phyloP scores from a whole-genome alignment of 257 asterid genomes.

The Voacanga thouarsii region DNA sequence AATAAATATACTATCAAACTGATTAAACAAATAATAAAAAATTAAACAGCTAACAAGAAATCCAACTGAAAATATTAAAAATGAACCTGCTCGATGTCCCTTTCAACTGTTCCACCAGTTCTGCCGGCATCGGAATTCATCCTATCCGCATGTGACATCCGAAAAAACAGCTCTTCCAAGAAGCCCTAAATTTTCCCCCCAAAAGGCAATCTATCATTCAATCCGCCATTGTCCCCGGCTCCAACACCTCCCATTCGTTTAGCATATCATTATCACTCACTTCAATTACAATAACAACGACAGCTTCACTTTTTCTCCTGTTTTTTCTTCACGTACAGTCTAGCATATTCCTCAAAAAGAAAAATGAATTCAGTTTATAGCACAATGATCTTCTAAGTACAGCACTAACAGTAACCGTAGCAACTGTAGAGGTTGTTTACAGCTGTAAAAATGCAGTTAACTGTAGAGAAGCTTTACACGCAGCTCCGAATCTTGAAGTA shows the following conservation, averaged over 20 bases:
- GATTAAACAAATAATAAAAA: not conserved
- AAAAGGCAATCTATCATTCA: conserved; percentile 6
- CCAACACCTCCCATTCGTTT: conserved; percentile 44
- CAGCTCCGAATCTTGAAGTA: conserved; percentile 1
- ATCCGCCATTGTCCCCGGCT: conserved; percentile 4
- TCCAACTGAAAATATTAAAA: not conserved
- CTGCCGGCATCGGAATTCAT: conserved; percentile 66
- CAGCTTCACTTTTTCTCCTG: not conserved
- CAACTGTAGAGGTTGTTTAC: not conserved
- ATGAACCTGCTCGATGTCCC: conserved; percentile 72
- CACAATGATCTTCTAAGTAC: not conserved
- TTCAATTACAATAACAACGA: not conserved
- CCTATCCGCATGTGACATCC: conserved; percentile 51
- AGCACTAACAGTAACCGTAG: not conserved
- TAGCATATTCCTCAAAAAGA: not conserved
- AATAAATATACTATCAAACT: not conserved
- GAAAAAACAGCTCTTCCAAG: conserved; percentile 29
- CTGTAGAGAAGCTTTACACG: not conserved
- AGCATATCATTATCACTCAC: conserved; percentile 11
- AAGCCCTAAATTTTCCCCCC: conserved; percentile 34
- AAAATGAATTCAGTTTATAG: not conserved
- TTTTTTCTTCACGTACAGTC: not conserved
- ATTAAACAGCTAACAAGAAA: conserved; percentile 7
- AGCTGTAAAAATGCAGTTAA: conserved; percentile 10
- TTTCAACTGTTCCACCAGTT: conserved; percentile 65